These are phyloP conservation scores for Tuctoria greenei DNA, from an alignment of 176 grass and related monocot genomes.

Conservation along the genomic window DNA sequence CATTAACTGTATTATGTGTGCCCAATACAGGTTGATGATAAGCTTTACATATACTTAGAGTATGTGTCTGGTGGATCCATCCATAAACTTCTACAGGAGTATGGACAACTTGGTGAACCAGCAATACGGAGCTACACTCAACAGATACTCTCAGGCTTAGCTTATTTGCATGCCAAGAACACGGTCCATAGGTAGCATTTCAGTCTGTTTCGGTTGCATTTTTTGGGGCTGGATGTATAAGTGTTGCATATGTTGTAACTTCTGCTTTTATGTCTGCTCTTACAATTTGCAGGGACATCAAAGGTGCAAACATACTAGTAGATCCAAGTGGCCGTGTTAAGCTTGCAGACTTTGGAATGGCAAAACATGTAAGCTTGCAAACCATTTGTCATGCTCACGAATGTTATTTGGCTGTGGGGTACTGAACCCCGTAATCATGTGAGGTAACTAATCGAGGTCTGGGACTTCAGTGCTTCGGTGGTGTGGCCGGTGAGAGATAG, in stretches of 20 bases:
- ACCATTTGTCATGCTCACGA: neutral
- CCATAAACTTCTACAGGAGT: conserved; percentile 97
- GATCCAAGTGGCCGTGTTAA: conserved; percentile 98
- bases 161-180: conserved; percentile 97
- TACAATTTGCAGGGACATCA: conserved; percentile 77
- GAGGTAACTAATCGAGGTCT: neutral
- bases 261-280: conserved; percentile 22
- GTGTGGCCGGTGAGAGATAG: neutral
- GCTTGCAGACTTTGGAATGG: conserved; percentile 99
- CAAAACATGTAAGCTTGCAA: conserved; percentile 80
- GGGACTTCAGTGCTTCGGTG: neutral
- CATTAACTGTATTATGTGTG: conserved; percentile 21
- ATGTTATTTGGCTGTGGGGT: neutral
- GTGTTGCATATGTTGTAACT: conserved; percentile 23
- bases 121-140: conserved; percentile 98
- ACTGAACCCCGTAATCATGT: neutral
- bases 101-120: conserved; percentile 90
- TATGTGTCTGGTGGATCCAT: conserved; percentile 99
- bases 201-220: conserved; percentile 16
- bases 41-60: conserved; percentile 95
- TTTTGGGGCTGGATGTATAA: conserved; percentile 11
- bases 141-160: conserved; percentile 94
- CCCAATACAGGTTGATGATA: conserved; percentile 75
- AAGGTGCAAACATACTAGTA: conserved; percentile 98
- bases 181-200: conserved; percentile 85